phyloP scores from a whole-genome alignment of 2,329 filamentous ascomycete species.

The Fusarium incarnatum region DNA sequence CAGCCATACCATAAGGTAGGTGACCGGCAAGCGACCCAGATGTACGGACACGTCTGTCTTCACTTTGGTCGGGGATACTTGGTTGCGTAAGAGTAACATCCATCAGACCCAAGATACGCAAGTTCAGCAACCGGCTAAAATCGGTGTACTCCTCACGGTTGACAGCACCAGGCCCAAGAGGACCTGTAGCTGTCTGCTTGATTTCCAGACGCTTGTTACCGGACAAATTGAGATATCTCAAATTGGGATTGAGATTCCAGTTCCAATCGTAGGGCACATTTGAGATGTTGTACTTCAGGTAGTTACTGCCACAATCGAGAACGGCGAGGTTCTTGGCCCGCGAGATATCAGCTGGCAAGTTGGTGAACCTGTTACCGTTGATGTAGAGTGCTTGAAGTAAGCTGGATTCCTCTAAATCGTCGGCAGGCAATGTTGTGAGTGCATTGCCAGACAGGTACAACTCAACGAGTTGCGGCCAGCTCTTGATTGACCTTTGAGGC shows the following conservation, averaged over 20 bases:
- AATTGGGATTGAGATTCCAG: slow-evolving; percentile 97
- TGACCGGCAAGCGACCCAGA: slow-evolving; percentile 93
- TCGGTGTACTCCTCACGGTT: slow-evolving; percentile 81
- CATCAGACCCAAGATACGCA: slow-evolving; percentile 93
- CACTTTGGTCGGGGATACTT: slow-evolving; percentile 92
- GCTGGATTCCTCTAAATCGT: slow-evolving; percentile 92
- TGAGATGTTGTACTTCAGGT: slow-evolving; percentile 96
- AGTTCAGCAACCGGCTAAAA: slow-evolving; percentile 84
- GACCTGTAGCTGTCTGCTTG: slow-evolving; percentile 65
- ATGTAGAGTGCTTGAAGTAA: slow-evolving; percentile 91
- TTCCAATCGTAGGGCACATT: slow-evolving; percentile 99
- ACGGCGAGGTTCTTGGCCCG: slow-evolving; percentile 93
- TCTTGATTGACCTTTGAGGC: slow-evolving; percentile 86
- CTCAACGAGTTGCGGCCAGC: slow-evolving; percentile 90
- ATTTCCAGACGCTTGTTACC: slow-evolving; percentile 98
- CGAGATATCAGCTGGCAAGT: slow-evolving; percentile 92
- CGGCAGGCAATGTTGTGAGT: slow-evolving; percentile 87
- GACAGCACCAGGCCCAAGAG: slow-evolving; percentile 63
- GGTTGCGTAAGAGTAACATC: slow-evolving; percentile 96
- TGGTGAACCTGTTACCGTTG: slow-evolving; percentile 98
- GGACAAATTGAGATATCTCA: slow-evolving; percentile 95
- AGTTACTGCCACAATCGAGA: slow-evolving; percentile 94
- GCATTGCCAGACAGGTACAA: slow-evolving; percentile 96
- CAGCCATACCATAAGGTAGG: slow-evolving; percentile 96
- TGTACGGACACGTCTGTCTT: slow-evolving; percentile 95